A percentile compares a stretch with the other conserved stretches of the same genome.
Conservation (phyloP, 495 filamentous ascomycete species). For the Penicillium verhagenii region DNA sequence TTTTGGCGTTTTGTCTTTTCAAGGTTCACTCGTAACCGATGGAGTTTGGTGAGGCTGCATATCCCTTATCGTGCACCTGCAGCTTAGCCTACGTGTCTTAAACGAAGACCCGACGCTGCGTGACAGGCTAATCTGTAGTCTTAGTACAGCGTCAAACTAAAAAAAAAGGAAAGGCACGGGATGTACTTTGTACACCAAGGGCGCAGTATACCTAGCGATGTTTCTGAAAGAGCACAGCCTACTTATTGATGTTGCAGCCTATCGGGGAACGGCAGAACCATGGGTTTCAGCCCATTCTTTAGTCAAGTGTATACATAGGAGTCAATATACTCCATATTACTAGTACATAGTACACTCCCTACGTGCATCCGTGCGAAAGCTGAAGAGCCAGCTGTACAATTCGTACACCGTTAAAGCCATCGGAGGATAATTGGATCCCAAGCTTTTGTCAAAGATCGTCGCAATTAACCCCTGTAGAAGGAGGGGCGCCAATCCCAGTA, state of each 20-base stretch:
- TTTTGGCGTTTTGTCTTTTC: too few species aligned
- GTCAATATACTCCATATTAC: neutral
- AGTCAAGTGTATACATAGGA: neutral
- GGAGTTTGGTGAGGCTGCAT: conserved; percentile 4
- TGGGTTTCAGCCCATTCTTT: conserved; percentile 16
- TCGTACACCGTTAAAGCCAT: neutral
- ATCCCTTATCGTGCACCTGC: conserved; percentile 12
- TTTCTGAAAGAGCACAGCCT: conserved; percentile 16
- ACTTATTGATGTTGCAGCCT: conserved; percentile 17
- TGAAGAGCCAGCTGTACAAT: too few species aligned
- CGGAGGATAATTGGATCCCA: conserved; percentile 9
- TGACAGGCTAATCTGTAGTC: conserved; percentile 9
- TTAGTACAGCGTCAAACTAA: too few species aligned
- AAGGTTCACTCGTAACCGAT: conserved; percentile 1
- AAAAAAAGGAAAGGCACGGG: neutral
- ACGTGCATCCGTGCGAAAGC: too few species aligned
- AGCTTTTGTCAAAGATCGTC: conserved; percentile 4
- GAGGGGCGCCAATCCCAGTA: neutral
- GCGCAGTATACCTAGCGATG: neutral
- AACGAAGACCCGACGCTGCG: conserved; percentile 7
- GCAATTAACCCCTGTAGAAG: neutral
- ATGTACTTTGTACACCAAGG: neutral
- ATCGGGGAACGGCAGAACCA: conserved; percentile 17
- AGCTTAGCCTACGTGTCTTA: conserved; percentile 13
- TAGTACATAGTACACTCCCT: too few species aligned